Conservation (phyloP, 2,329 filamentous ascomycete genomes). For the Alternaria gansuensis region DNA sequence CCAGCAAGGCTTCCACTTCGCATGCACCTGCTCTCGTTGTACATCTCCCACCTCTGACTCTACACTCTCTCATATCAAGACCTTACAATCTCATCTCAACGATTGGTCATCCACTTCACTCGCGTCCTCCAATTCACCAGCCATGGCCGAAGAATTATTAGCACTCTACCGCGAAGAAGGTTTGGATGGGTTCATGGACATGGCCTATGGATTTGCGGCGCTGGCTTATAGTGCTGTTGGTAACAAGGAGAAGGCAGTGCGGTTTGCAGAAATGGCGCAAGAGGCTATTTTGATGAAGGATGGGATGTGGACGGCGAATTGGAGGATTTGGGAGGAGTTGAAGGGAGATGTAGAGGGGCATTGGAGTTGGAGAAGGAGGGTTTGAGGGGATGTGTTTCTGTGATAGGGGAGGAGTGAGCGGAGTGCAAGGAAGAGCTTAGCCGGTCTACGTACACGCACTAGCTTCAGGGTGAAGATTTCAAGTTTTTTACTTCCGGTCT, state of each 20-base stretch:
- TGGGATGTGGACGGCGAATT: constrained; percentile 45
- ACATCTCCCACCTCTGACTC: constrained; percentile 41
- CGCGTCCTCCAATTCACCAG: constrained; percentile 21
- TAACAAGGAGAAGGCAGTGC: constrained; percentile 32
- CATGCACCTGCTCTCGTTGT: constrained; percentile 53
- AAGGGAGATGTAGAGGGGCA: constrained; percentile 13
- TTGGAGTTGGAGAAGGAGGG: constrained; percentile 21
- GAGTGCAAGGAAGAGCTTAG: too few relatives aligned
- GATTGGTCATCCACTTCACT: constrained; percentile 38
- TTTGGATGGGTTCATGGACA: constrained; percentile 53
- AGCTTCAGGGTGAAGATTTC: too few relatives aligned
- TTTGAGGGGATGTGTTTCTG: not conserved
- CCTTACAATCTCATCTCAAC: constrained; percentile 45
- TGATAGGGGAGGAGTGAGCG: too few relatives aligned
- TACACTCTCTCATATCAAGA: constrained; percentile 41
- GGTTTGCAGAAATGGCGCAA: constrained; percentile 49
- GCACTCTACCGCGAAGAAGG: constrained; percentile 50
- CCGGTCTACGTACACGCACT: too few relatives aligned
- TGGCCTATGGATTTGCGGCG: constrained; percentile 54
- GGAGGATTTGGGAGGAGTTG: constrained; percentile 46
- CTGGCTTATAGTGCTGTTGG: constrained; percentile 53
- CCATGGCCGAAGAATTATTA: constrained; percentile 47
- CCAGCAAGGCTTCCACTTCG: constrained; percentile 53
- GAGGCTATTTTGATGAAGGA: constrained; percentile 52
- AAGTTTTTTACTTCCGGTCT: too few relatives aligned